Base-by-base conservation (phyloP, 129 eudicot genomes). In the Artemisia argyi region DNA sequence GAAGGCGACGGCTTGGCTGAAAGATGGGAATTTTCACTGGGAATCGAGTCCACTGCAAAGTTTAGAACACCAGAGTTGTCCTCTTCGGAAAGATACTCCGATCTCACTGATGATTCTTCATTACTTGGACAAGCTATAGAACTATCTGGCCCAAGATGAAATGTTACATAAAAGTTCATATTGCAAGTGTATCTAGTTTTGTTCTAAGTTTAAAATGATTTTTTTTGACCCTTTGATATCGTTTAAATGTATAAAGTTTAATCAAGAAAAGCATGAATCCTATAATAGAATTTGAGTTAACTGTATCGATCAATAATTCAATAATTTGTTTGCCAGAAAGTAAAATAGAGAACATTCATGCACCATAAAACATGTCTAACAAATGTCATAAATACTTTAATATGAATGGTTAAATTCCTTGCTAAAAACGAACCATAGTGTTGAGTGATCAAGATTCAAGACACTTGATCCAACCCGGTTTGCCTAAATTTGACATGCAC, bases 1-100 rank as follows among this genome's bases (percentile, higher is more conserved):
- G 95, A 91, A 84, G 97, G 97, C 0, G 97, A 91, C 14, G 97
- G 97, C 53, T 72, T 85, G 35, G 97, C 89, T 1, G 97, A 91
- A 69, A 91, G 91, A 83, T 91, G 97, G 97, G 97, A 91, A 65
- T 87, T 86, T 42, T 81, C 95, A 62, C 95, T 84, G 69, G 84
- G 85, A 62, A 78, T 80, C 12, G 95, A 91, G 61, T 18, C 92
- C 55, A 64, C 71, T 66, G 68, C 80, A 71, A 88, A 85, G 80
- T 77, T 72, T 26, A 85, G 67, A 74, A 61, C 88, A 35, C 78
- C 83, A 64, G 88, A 88, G 60, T 79, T 91, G 11, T 87, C 95
- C 1, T 85, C 85, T 16, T 91, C 97, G 1, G 91, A 85, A 54
- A 74, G 97, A 80, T 91, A 74, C 68, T 91, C 97, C 5, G 97